phyloP scores from a whole-genome alignment of 192 early-diverging fungal genomes.

The Coemansia sp. region DNA sequence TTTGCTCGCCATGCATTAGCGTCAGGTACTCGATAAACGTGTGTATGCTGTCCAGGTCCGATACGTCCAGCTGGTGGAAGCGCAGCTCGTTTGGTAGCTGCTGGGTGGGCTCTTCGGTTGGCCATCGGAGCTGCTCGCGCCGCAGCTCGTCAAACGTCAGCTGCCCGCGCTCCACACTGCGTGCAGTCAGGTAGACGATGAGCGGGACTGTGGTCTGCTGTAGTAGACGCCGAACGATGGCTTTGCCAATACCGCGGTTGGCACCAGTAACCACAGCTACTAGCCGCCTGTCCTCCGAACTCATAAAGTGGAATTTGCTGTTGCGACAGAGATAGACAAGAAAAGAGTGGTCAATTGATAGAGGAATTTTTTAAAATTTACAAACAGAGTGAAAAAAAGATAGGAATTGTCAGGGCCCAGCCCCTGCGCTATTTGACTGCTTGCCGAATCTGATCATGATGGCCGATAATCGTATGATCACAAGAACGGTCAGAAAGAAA shows the following conservation, averaged over 20 bases:
- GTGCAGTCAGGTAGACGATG: constrained; percentile 49
- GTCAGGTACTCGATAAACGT: constrained; percentile 42
- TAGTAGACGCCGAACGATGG: constrained; percentile 37
- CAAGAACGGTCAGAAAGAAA: not conserved
- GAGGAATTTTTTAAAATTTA: not conserved
- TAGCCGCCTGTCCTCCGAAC: constrained; percentile 25
- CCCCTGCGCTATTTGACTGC: not conserved
- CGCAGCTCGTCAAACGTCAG: constrained; percentile 42
- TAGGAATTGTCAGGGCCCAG: not conserved
- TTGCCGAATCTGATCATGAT: not conserved
- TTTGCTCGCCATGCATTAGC: constrained; percentile 39
- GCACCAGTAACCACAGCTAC: constrained; percentile 50
- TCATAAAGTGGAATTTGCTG: constrained; percentile 1
- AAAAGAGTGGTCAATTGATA: not conserved
- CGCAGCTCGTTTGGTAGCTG: constrained; percentile 37
- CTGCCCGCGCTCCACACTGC: constrained; percentile 40
- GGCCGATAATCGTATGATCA: not conserved
- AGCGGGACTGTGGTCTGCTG: constrained; percentile 29
- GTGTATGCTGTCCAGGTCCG: constrained; percentile 21
- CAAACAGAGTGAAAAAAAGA: too few relatives aligned
- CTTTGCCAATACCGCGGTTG: constrained; percentile 52
- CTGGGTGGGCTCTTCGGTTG: not conserved
- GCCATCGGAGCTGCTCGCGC: constrained; percentile 26
- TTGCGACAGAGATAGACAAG: not conserved
- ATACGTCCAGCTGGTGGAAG: constrained; percentile 52